phyloP scores from a whole-genome alignment of 768 basidiomycete species.

The Leccinellum luteum region DNA sequence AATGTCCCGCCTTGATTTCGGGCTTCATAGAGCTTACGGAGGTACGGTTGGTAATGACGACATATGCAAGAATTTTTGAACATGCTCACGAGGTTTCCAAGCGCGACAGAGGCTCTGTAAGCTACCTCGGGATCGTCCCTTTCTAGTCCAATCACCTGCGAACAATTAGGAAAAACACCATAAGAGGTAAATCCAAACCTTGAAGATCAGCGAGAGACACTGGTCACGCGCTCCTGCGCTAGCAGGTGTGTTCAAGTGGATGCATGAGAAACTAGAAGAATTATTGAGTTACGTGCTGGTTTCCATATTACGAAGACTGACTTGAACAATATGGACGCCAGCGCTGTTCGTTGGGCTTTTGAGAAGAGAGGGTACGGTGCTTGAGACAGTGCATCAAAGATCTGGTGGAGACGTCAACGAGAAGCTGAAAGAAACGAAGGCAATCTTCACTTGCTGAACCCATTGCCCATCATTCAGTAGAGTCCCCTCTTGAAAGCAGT shows the following conservation, averaged over 20 bases:
- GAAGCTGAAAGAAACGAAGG: constrained; percentile 3
- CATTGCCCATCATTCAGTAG: constrained; percentile 44
- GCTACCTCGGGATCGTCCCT: constrained; percentile 62
- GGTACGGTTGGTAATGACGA: background rate
- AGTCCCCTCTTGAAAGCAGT: constrained; percentile 63
- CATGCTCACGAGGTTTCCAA: constrained; percentile 66
- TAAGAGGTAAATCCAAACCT: constrained; percentile 34
- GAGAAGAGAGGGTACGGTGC: constrained; percentile 53
- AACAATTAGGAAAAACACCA: constrained; percentile 6
- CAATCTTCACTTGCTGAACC: constrained; percentile 44
- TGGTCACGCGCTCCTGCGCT: constrained; percentile 38
- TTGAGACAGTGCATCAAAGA: constrained; percentile 52
- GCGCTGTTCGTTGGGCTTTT: constrained; percentile 70
- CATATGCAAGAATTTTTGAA: background rate
- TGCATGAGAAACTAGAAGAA: constrained; percentile 59
- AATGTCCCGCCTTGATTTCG: constrained; percentile 38
- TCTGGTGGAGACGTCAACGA: constrained; percentile 36
- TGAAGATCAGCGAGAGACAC: constrained; percentile 44
- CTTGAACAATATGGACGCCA: constrained; percentile 89
- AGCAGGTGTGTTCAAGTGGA: constrained; percentile 44
- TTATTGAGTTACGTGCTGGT: constrained; percentile 2
- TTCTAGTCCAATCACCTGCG: constrained; percentile 37
- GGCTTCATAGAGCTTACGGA: constrained; percentile 46
- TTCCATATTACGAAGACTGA: constrained; percentile 38
- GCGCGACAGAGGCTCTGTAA: constrained; percentile 68